A percentile compares a stretch with the other conserved stretches of the same genome.
Evolutionary conservation across 1,284 basidiomycete species (phyloP).

Genomic region (Ceraceosorus bombacis): DNA sequence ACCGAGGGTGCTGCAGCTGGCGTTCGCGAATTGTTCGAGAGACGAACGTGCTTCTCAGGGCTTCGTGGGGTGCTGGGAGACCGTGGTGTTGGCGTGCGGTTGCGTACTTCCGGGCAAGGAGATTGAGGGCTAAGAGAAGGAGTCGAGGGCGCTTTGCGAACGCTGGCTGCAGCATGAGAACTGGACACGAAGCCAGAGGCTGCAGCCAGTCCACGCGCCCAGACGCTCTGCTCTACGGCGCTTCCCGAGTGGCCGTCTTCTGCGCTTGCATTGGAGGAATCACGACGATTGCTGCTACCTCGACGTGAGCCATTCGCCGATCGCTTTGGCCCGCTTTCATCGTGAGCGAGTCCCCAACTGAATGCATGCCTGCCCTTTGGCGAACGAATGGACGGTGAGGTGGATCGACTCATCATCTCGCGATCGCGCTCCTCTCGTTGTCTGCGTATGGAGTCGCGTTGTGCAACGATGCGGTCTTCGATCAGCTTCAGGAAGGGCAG

Average conservation of each 20-base stretch:
- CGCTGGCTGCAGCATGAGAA: not conserved
- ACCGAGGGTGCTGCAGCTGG: not conserved
- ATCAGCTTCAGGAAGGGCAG: constrained; percentile 67
- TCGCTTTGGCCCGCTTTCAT: not conserved
- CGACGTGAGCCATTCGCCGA: not conserved
- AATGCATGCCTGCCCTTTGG: constrained; percentile 8
- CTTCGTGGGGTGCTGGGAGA: not conserved
- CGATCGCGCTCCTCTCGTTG: constrained; percentile 1
- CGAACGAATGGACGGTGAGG: not conserved
- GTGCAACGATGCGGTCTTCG: constrained; percentile 56
- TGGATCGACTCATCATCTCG: too few relatives aligned
- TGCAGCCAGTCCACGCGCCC: constrained; percentile 17
- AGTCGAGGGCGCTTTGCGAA: not conserved
- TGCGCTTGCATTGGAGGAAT: not conserved
- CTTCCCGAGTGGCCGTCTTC: not conserved
- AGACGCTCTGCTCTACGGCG: constrained; percentile 12
- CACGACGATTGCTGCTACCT: constrained; percentile 2
- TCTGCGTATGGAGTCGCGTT: constrained; percentile 2
- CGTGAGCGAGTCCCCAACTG: constrained; percentile 3
- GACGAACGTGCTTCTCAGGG: not conserved
- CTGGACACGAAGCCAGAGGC: constrained; percentile 10
- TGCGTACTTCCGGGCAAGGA: not conserved
- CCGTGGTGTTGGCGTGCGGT: not conserved
- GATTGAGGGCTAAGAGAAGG: too few relatives aligned
- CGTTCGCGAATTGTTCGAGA: not conserved